phyloP scores from a whole-genome alignment of 495 filamentous ascomycete genomes.

The Xylaria curta region DNA sequence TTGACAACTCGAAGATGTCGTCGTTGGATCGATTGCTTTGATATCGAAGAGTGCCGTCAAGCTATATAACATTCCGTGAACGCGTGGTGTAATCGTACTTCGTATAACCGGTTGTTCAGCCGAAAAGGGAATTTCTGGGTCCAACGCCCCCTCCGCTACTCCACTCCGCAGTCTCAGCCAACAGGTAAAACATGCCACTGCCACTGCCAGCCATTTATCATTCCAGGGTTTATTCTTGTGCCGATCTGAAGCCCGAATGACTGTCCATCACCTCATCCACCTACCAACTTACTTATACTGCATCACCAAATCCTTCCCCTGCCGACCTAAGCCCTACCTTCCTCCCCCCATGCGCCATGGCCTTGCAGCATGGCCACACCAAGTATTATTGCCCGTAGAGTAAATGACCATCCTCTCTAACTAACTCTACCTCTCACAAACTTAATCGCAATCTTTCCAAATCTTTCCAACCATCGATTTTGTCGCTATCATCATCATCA shows the following conservation, averaged over 20 bases:
- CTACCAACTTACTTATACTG: background rate
- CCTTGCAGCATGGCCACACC: constrained; percentile 13
- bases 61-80: background rate
- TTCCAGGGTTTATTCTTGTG: background rate
- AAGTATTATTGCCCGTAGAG: constrained; percentile 7
- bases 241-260: background rate
- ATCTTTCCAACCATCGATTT: background rate
- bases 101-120: constrained; percentile 1
- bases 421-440: background rate
- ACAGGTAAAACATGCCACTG: background rate
- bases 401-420: background rate
- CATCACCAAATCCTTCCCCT: background rate
- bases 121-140: background rate
- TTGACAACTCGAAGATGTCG: background rate
- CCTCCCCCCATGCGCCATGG: background rate
- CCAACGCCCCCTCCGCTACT: background rate
- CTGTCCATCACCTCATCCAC: background rate
- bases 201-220: background rate
- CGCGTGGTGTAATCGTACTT: background rate
- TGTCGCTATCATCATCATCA: background rate
- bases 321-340: constrained; percentile 11
- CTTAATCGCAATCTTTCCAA: background rate
- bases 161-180: background rate
- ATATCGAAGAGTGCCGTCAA: background rate
- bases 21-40: background rate